Evolutionary conservation across 2,329 filamentous ascomycete genomes (phyloP), one percentile per base, ranked within the genome.

Genomic region (Epichloe festucae): DNA sequence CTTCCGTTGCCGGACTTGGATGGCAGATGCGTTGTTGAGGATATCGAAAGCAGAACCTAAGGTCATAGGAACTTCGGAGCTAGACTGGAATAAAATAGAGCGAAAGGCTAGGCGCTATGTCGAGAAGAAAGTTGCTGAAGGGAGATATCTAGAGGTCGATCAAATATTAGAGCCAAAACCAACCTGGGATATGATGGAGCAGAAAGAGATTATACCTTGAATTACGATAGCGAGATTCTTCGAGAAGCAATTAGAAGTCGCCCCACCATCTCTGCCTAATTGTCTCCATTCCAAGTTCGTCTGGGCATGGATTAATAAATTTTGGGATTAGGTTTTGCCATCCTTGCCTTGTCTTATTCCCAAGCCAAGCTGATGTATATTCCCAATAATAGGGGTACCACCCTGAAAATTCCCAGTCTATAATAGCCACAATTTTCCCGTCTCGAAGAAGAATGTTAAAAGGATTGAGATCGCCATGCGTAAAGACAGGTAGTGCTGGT

Each of bases 381-480:
- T 68, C 65, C 65, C 63, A 67, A 50, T 67, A 66, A 41, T 53
- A 45, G 1, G 65, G 65, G 46, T 63, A 66, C 63, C 62, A 67
- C 2, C 63, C 65, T 0, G 62, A 48, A 45, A 59, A 58, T 50
- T 67, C 63, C 65, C 65, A 68, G 53, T 68, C 65, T 36, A 67
- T 60, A 12, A 78, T 73, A 7, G 70, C 72, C 40, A 69, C 65
- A 34, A 79, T 59, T 5, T 66, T 58, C 49, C 71, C 66, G 5
- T 63, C 67, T 6, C 59, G 59, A 43, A 67, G 59, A 10, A 76
- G 54, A 44, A 76, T 70, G 54, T 76, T 76, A 21, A 58, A 57
- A 21, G 64, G 65, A 53, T 66, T 69, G 7, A 77, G 57, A 54
- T 76, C 72, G 8, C 65, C 67, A 59, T 77, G 73, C 14, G 72